These are phyloP conservation scores for Solanum corneliomulleri DNA, from an alignment of 257 asterid genomes.

Conservation along the genomic window DNA sequence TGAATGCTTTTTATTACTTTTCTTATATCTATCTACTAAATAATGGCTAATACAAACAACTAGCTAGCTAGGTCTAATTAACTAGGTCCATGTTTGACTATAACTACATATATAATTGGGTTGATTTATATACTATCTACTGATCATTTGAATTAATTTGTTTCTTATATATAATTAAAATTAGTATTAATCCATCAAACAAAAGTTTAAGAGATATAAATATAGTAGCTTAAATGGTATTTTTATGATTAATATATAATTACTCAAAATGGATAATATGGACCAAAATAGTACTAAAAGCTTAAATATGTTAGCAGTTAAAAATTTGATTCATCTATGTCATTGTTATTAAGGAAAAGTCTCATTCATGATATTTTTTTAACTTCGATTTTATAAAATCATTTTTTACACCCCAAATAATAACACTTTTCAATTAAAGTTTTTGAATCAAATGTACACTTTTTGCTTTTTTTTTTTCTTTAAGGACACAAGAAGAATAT, in stretches of 20 bases:
- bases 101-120: background rate
- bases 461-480: no score
- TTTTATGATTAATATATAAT: background rate
- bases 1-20: background rate
- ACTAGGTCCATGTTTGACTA: background rate
- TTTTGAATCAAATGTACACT: no score
- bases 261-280: background rate
- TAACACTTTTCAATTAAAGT: no score
- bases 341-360: no score
- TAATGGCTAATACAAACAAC: background rate
- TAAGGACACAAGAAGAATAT: no score
- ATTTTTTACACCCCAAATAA: no score
- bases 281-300: background rate
- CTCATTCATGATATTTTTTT: no score
- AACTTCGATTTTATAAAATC: no score
- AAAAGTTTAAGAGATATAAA: background rate
- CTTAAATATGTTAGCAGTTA: no score
- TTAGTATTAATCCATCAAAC: background rate
- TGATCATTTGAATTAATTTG: background rate
- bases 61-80: background rate
- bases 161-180: background rate
- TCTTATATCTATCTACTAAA: no score
- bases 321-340: no score
- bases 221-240: background rate
- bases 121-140: background rate